These are phyloP conservation scores for Chytriomyces hyalinus DNA, from an alignment of 192 early-diverging fungal species.

Conservation along the genomic window DNA sequence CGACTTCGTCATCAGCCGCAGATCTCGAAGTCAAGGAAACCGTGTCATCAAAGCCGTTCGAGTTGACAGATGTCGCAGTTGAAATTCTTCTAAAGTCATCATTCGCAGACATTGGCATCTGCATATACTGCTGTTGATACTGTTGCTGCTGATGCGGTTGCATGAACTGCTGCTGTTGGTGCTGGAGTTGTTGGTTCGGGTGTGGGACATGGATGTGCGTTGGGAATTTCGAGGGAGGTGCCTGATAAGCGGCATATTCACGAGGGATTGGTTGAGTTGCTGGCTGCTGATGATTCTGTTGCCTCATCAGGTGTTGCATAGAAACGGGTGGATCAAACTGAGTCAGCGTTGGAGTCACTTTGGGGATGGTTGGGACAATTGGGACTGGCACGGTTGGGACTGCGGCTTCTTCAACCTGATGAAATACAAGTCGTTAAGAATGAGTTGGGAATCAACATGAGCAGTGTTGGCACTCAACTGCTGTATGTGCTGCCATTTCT, in stretches of 20 bases:
- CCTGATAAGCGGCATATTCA: too few relatives aligned
- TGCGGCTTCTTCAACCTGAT: not conserved
- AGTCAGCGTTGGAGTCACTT: not conserved
- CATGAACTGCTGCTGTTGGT: not conserved
- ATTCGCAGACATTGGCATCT: not conserved
- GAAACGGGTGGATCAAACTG: too few relatives aligned
- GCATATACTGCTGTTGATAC: not conserved
- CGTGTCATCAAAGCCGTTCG: not conserved
- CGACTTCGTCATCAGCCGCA: not conserved
- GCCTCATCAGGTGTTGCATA: too few relatives aligned
- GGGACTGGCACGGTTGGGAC: not conserved
- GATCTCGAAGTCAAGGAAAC: not conserved
- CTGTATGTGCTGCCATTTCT: not conserved
- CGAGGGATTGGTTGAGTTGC: too few relatives aligned
- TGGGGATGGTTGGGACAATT: not conserved
- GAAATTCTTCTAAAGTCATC: not conserved
- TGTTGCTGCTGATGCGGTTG: not conserved
- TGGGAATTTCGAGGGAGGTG: too few relatives aligned
- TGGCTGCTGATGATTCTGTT: too few relatives aligned
- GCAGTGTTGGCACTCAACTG: not conserved
- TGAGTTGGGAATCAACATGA: not conserved
- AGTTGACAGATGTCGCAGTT: not conserved
- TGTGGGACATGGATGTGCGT: not conserved
- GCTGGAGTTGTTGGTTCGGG: not conserved
- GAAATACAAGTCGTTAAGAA: not conserved